phyloP scores from a whole-genome alignment of 164 flowering plant genomes.

The Buxus sempervirens region DNA sequence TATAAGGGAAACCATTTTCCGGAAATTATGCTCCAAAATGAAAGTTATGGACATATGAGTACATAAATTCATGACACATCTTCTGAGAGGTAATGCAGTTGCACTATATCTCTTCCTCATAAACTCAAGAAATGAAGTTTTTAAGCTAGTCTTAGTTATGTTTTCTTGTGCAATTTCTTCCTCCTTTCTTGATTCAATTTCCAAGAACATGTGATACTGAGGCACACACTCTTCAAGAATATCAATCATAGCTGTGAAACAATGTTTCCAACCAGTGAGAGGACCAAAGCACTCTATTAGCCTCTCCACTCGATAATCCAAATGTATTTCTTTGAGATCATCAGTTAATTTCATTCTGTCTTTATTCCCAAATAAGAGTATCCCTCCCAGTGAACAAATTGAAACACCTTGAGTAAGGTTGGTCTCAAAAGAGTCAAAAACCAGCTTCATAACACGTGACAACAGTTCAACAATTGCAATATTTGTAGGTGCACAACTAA shows the following conservation, averaged over 20 bases:
- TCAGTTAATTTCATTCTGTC: slow-evolving; percentile 2
- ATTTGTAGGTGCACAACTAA: slow-evolving; percentile 22
- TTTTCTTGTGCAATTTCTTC: background rate
- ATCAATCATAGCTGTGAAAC: slow-evolving; percentile 16
- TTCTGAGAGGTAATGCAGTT: background rate
- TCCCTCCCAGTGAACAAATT: slow-evolving; percentile 14
- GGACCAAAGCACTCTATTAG: slow-evolving; percentile 19
- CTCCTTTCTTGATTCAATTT: slow-evolving; percentile 7
- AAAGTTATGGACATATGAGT: background rate
- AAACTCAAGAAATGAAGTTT: background rate
- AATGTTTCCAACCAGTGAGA: slow-evolving; percentile 19
- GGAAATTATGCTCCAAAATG: background rate
- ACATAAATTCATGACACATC: background rate
- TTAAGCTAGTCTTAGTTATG: background rate
- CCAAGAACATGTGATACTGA: slow-evolving; percentile 14
- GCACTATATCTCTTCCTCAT: background rate
- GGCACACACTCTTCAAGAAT: slow-evolving; percentile 14
- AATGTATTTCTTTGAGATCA: slow-evolving; percentile 8
- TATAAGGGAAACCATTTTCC: background rate
- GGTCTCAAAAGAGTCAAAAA: background rate
- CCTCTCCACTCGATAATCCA: slow-evolving; percentile 15
- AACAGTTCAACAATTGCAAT: slow-evolving; percentile 12
- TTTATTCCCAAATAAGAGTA: slow-evolving; percentile 19
- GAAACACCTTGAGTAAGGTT: background rate
- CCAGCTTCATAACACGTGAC: slow-evolving; percentile 10